Evolutionary conservation across 2,329 filamentous ascomycete species (phyloP).

Genomic region (Fusarium continuum): DNA sequence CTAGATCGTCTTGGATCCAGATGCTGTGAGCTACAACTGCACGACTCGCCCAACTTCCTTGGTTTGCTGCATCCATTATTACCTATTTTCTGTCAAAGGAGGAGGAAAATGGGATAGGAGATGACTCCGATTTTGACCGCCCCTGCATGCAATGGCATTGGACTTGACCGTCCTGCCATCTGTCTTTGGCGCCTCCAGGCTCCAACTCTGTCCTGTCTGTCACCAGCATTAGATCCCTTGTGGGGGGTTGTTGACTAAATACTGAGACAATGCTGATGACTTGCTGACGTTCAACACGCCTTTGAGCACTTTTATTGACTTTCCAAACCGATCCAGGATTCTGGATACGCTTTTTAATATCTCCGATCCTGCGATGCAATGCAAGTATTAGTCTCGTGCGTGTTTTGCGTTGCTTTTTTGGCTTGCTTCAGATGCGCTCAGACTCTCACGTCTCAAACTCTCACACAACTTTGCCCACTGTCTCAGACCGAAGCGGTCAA

Average conservation of each 20-base stretch:
- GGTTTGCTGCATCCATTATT: constrained; percentile 4
- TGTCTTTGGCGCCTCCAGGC: constrained; percentile 17
- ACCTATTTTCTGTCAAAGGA: neutral
- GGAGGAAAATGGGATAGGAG: neutral
- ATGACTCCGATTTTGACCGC: constrained; percentile 11
- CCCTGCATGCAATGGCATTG: neutral
- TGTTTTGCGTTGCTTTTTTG: constrained; percentile 1
- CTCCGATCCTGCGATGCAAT: constrained; percentile 18
- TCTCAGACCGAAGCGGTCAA: constrained; percentile 35
- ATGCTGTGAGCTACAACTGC: constrained; percentile 1
- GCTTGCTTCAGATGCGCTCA: constrained; percentile 10
- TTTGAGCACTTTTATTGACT: constrained; percentile 7
- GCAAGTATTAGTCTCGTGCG: constrained; percentile 2
- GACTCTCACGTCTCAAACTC: constrained; percentile 15
- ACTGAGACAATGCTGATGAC: constrained; percentile 34
- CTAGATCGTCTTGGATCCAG: constrained; percentile 27
- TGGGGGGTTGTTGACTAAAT: constrained; percentile 4
- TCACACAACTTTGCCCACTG: constrained; percentile 13
- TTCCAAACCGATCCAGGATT: constrained; percentile 7
- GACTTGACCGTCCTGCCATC: neutral
- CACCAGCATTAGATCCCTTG: neutral
- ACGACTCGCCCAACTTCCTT: constrained; percentile 20
- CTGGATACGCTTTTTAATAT: constrained; percentile 1
- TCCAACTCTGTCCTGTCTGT: constrained; percentile 2
- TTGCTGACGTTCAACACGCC: constrained; percentile 13